phyloP scores from a whole-genome alignment of 208 protist genomes.

The Herpetomonas tarakana region DNA sequence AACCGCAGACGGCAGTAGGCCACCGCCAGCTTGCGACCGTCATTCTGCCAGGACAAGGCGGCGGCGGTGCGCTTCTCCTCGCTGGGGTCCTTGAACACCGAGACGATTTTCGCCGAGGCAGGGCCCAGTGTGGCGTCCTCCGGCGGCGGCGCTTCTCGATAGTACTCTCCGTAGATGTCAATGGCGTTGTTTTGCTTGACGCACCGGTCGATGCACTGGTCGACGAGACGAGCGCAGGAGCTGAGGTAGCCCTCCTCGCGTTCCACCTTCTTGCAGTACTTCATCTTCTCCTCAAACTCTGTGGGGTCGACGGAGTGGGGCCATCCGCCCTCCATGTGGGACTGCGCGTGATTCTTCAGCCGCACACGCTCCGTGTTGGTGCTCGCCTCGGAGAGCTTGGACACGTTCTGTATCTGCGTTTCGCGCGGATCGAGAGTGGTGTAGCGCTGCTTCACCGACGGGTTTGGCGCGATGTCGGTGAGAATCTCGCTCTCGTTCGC shows the following conservation, averaged over 20 bases:
- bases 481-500: constrained; percentile 91
- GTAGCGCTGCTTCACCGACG: constrained; percentile 69
- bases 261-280: constrained; percentile 97
- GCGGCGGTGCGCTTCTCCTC: constrained; percentile 88
- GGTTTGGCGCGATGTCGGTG: constrained; percentile 84
- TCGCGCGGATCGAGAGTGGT: constrained; percentile 81
- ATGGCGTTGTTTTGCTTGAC: constrained; percentile 97
- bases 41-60: constrained; percentile 95
- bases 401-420: constrained; percentile 91
- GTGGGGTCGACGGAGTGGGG: constrained; percentile 95
- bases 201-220: constrained; percentile 84
- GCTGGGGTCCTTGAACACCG: constrained; percentile 94
- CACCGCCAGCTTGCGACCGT: constrained; percentile 92
- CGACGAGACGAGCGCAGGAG: constrained; percentile 86
- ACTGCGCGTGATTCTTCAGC: constrained; percentile 89
- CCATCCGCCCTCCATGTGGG: constrained; percentile 96
- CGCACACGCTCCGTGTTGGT: constrained; percentile 95
- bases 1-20: constrained; percentile 95
- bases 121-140: constrained; percentile 85
- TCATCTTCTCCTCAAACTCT: constrained; percentile 95
- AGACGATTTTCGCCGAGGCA: constrained; percentile 89
- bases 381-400: constrained; percentile 88
- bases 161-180: constrained; percentile 98
- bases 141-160: constrained; percentile 69
- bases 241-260: constrained; percentile 94